phyloP scores from a whole-genome alignment of 2,329 filamentous ascomycete species.

The Xylariaceae sp. region DNA sequence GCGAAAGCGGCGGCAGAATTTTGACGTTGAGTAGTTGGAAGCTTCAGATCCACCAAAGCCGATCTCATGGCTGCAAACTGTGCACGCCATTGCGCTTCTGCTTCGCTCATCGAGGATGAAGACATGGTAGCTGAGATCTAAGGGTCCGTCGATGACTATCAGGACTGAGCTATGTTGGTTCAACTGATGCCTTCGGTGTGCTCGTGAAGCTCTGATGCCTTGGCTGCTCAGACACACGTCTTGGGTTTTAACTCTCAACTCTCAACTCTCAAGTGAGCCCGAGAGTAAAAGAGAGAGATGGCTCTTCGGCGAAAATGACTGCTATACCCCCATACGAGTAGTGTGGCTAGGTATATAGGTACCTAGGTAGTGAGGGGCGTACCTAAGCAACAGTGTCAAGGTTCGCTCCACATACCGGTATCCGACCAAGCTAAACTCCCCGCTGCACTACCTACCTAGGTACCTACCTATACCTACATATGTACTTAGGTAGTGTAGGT shows the following conservation, averaged over 20 bases:
- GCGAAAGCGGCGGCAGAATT: conserved; percentile 57
- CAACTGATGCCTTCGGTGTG: neutral
- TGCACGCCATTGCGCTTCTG: conserved; percentile 76
- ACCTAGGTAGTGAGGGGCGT: too few relatives aligned
- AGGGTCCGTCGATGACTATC: neutral
- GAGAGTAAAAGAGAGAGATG: conserved; percentile 12
- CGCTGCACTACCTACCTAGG: too few relatives aligned
- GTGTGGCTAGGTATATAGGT: too few relatives aligned
- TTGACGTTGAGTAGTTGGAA: conserved; percentile 48
- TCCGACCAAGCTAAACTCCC: too few relatives aligned
- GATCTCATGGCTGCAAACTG: conserved; percentile 87
- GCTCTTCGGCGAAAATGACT: conserved; percentile 24
- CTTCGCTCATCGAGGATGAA: conserved; percentile 42
- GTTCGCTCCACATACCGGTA: too few relatives aligned
- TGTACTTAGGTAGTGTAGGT: too few relatives aligned
- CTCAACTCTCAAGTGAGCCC: neutral
- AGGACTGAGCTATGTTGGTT: too few relatives aligned
- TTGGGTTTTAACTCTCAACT: neutral
- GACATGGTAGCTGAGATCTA: conserved; percentile 28
- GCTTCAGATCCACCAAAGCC: conserved; percentile 75
- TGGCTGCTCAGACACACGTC: neutral
- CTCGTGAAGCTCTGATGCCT: neutral
- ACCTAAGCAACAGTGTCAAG: too few relatives aligned
- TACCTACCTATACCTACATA: too few relatives aligned
- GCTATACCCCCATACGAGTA: too few relatives aligned